These are phyloP conservation scores for Cucurbita pepo DNA, from an alignment of 306 rosid genomes.

Conservation along the genomic window DNA sequence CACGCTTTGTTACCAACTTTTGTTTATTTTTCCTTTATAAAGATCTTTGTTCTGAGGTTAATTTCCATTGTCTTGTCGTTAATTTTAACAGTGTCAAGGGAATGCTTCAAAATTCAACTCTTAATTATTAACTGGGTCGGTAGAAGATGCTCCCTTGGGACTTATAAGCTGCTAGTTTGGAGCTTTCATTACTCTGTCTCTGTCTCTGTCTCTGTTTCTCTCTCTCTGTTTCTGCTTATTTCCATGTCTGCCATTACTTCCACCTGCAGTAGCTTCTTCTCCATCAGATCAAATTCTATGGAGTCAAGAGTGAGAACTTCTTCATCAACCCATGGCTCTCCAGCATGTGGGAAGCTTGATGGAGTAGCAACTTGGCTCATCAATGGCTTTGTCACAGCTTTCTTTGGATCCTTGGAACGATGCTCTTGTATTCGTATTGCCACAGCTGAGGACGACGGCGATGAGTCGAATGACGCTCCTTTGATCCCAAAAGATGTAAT, in stretches of 20 bases:
- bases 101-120: background rate
- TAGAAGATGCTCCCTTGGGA: background rate
- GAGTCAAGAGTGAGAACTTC: conserved; percentile 23
- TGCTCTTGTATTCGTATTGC: conserved; percentile 57
- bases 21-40: background rate
- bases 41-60: background rate
- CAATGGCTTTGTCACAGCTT: conserved; percentile 41
- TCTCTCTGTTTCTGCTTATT: background rate
- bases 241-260: conserved; percentile 40
- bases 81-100: background rate
- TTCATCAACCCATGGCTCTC: conserved; percentile 16
- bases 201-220: background rate
- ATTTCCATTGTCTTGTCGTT: background rate
- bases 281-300: conserved; percentile 24
- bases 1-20: conserved; percentile 3
- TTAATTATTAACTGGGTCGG: background rate
- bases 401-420: conserved; percentile 47
- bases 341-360: conserved; percentile 41
- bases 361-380: conserved; percentile 60
- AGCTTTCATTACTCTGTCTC: background rate
- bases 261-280: conserved; percentile 25
- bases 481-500: conserved; percentile 41
- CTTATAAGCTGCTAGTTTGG: background rate
- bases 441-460: conserved; percentile 26
- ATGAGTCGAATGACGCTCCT: conserved; percentile 36